phyloP scores from a whole-genome alignment of 1,284 basidiomycete species.

The Ustilago xerochloae region DNA sequence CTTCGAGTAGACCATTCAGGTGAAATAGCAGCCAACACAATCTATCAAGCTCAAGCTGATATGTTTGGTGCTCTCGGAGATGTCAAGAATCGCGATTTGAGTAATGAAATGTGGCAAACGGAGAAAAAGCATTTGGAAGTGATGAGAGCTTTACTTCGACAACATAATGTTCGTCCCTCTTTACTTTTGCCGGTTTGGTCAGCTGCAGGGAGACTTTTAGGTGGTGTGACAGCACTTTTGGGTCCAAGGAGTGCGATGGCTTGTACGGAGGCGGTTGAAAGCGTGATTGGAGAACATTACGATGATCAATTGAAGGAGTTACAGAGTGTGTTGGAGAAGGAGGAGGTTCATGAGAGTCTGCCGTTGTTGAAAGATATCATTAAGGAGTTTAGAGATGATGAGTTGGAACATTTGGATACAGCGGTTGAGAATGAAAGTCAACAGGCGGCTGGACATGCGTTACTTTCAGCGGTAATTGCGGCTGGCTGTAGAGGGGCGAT shows the following conservation, averaged over 20 bases:
- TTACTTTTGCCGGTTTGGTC: slow-evolving; percentile 84
- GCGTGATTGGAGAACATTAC: slow-evolving; percentile 96
- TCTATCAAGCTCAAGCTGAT: slow-evolving; percentile 66
- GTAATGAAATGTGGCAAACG: slow-evolving; percentile 95
- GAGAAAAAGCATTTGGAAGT: slow-evolving; percentile 90
- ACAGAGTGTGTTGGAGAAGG: slow-evolving; percentile 31
- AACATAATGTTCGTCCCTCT: slow-evolving; percentile 87
- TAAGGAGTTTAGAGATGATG: slow-evolving; percentile 90
- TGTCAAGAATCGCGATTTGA: slow-evolving; percentile 48
- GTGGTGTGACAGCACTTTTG: slow-evolving; percentile 85
- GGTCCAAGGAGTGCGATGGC: slow-evolving; percentile 96
- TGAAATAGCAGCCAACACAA: slow-evolving; percentile 67
- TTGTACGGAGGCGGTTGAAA: slow-evolving; percentile 96
- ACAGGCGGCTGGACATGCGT: slow-evolving; percentile 88
- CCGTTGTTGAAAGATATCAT: slow-evolving; percentile 81
- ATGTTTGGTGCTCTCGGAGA: slow-evolving; percentile 61
- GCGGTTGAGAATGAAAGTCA: slow-evolving; percentile 91
- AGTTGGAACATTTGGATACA: slow-evolving; percentile 91
- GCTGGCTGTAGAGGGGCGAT: slow-evolving; percentile 90
- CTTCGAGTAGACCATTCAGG: slow-evolving; percentile 67
- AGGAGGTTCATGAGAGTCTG: slow-evolving; percentile 76
- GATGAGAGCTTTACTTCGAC: slow-evolving; percentile 83
- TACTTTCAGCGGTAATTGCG: slow-evolving; percentile 86
- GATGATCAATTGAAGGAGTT: slow-evolving; percentile 74
- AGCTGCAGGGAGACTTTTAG: slow-evolving; percentile 84